Evolutionary conservation across 371 early-diverging fungal species (phyloP), one percentile per base, ranked within the genome.

Genomic region (Umbelopsis sp.): DNA sequence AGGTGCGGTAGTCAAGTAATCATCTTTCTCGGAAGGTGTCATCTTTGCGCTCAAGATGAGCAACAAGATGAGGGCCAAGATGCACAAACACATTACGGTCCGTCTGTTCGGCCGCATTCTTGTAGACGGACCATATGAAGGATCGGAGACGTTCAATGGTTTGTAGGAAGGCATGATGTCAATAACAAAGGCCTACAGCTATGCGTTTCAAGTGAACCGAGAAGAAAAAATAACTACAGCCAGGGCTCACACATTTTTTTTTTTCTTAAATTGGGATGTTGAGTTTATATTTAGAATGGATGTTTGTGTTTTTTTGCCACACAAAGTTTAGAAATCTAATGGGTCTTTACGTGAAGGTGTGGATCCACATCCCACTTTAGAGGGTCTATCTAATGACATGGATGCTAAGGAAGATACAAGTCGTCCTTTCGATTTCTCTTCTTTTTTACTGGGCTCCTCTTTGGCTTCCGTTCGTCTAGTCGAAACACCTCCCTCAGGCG

Each of bases 401-500:
- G 57, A 57, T 44, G 78, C 73, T n/a, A 74, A 65, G 3, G 73
- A 72, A 16, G 75, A 69, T 52, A 70, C 29, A 4, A 48, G 35
- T 14, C 35, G 57, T 3, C 57, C 45, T 50, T 20, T 41, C 22
- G 63, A 46, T 29, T 63, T 25, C 6, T 45, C 64, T 4, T 50
- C 32, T 46, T 65, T 32, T 29, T 65, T 65, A 50, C 63, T 25
- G 41, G 48, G 3, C 38, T 70, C 32, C 50, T 66, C 37, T 57
- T 44, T 50, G 29, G 46, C 3, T 63, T 51, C 29, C 0, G 88
- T 86, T 35, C 91, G 84, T 38, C 93, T 78, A 51, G 91, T 91
- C 10, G 86, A 85, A 2, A 91, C 87, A 8, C 93, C 92, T 44
- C 93, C 93, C 72, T 97, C 97, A 7, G 96, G 96, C 16, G 98